Evolutionary conservation across 2,329 filamentous ascomycete genomes (phyloP).

Genomic region (Cyanodermella asteris): DNA sequence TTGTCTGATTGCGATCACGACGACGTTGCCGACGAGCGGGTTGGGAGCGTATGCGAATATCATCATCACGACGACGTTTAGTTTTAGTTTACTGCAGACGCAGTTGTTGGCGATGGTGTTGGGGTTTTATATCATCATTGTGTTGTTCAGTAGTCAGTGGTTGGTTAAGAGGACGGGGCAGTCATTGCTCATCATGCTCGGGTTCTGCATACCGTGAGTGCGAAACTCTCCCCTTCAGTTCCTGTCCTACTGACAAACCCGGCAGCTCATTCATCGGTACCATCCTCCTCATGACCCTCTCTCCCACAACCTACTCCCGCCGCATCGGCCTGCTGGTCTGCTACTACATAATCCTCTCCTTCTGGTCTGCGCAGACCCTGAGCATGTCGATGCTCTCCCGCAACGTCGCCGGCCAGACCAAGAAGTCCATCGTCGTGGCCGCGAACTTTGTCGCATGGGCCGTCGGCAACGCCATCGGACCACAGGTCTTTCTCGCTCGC

Average conservation of each 20-base stretch:
- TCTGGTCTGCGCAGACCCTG: slow-evolving; percentile 19
- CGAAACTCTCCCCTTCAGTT: no score
- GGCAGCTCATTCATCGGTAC: slow-evolving; percentile 24
- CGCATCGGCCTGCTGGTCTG: slow-evolving; percentile 21
- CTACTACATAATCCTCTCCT: slow-evolving; percentile 22
- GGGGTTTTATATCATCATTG: slow-evolving; percentile 19
- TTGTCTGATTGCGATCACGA: slow-evolving; percentile 24
- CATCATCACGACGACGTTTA: slow-evolving; percentile 1
- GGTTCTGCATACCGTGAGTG: no score
- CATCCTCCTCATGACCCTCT: slow-evolving; percentile 17
- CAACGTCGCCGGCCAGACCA: slow-evolving; percentile 26
- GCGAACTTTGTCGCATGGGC: slow-evolving; percentile 16
- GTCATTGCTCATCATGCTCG: slow-evolving; percentile 19
- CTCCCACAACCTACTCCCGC: slow-evolving; percentile 14
- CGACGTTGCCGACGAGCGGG: slow-evolving; percentile 12
- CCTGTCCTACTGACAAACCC: no score
- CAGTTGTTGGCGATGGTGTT: slow-evolving; percentile 19
- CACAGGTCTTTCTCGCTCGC: slow-evolving; percentile 19
- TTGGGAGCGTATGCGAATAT: not conserved
- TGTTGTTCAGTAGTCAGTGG: slow-evolving; percentile 16
- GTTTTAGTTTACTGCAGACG: slow-evolving; percentile 5
- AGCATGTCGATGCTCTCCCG: slow-evolving; percentile 22
- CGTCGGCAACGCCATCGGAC: slow-evolving; percentile 22
- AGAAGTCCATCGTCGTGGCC: slow-evolving; percentile 26
- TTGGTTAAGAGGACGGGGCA: slow-evolving; percentile 18